phyloP scores from a whole-genome alignment of 352 stramenopile species.

The Hyaloperonospora arabidopsidis region DNA sequence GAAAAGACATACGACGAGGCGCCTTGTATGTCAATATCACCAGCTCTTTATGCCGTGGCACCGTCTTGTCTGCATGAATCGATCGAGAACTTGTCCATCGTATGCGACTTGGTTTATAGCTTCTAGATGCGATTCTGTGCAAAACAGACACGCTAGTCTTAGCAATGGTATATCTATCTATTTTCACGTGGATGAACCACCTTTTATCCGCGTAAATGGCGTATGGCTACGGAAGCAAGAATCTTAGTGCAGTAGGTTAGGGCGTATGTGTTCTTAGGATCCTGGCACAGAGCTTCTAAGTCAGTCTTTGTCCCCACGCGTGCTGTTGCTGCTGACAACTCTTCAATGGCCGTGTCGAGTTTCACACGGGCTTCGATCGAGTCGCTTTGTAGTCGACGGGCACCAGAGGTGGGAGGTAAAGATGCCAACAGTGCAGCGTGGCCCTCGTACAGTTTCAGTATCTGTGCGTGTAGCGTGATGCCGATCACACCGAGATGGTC shows the following conservation, averaged over 20 bases:
- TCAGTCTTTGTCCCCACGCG: slow-evolving; percentile 31
- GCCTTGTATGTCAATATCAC: slow-evolving; percentile 42
- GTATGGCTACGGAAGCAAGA: slow-evolving; percentile 15
- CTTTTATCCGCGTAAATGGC: too few species aligned
- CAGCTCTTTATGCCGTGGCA: slow-evolving; percentile 52
- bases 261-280: slow-evolving; percentile 27
- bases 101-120: slow-evolving; percentile 74
- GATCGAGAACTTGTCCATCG: slow-evolving; percentile 78
- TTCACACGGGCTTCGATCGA: slow-evolving; percentile 13
- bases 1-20: slow-evolving; percentile 49
- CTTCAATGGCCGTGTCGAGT: slow-evolving; percentile 26
- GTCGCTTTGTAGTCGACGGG: slow-evolving; percentile 18
- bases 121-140: too few species aligned
- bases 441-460: slow-evolving; percentile 30
- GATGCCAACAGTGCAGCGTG: slow-evolving; percentile 26
- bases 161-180: too few species aligned
- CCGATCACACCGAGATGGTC: slow-evolving; percentile 42
- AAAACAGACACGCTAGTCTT: too few species aligned
- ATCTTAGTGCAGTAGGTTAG: slow-evolving; percentile 35
- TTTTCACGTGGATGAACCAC: too few species aligned
- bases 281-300: slow-evolving; percentile 20
- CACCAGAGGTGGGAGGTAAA: slow-evolving; percentile 13
- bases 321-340: slow-evolving; percentile 20
- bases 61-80: slow-evolving; percentile 74
- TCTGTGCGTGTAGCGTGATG: slow-evolving; percentile 38